phyloP scores from a whole-genome alignment of 345 rosid species.

The Acer saccharum region DNA sequence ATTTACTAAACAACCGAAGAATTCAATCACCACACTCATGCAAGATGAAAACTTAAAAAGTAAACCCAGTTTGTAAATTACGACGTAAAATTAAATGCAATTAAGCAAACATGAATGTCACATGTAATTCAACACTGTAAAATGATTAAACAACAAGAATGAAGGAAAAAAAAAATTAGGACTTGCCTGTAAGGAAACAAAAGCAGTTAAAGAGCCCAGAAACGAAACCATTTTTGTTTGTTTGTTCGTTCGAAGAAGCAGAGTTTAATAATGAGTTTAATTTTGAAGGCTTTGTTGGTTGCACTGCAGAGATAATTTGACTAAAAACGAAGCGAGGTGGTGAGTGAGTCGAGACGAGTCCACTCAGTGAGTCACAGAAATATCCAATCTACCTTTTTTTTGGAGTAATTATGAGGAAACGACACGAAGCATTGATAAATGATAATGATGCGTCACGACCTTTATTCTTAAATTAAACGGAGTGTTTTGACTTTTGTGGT shows the following conservation, averaged over 20 bases:
- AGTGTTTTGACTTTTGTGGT: too few relatives aligned
- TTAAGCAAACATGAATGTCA: not conserved
- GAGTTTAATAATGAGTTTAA: not conserved
- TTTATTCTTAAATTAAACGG: not conserved
- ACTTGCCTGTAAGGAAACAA: slow-evolving; percentile 41
- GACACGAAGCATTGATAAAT: slow-evolving; percentile 27
- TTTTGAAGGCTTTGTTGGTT: not conserved
- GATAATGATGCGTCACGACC: not conserved
- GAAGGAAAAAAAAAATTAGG: not conserved
- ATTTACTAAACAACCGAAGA: not conserved
- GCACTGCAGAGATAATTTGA: not conserved
- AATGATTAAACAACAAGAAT: not conserved
- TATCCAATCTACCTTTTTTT: too few relatives aligned
- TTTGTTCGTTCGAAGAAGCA: not conserved
- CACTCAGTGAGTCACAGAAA: not conserved
- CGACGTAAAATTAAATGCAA: not conserved
- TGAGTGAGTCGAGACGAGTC: not conserved
- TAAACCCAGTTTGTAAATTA: not conserved
- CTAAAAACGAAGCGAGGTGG: not conserved
- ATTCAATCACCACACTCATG: not conserved
- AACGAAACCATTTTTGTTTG: slow-evolving; percentile 25
- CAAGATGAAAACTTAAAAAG: not conserved
- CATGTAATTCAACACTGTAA: not conserved
- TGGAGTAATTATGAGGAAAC: slow-evolving; percentile 1
- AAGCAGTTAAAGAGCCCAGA: slow-evolving; percentile 18